Evolutionary conservation across 225 moss, liverwort and hornwort genomes (phyloP), one percentile per base, ranked within the genome.

Genomic region (Straminergon stramineum): DNA sequence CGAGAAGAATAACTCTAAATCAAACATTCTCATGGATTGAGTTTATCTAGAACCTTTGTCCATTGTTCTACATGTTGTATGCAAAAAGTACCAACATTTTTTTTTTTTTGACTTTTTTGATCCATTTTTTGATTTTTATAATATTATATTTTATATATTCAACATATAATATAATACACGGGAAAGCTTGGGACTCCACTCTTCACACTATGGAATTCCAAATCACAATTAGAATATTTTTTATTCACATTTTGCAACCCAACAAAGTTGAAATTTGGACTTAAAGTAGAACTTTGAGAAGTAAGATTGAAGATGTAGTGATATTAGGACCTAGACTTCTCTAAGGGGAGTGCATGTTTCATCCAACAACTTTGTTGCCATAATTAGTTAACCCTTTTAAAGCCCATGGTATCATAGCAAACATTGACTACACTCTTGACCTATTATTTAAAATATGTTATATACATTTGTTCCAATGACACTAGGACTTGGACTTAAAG

Each of bases 101-200:
- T 5, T 5, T 15, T 14, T 7, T 39, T 14, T n/a, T 39, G 2
- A 23, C 0, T 39, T 71, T 71, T 41, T 71, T 26, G 8, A 26
- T 3, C 26, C 5, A 17, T 43, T 17, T 17, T 45, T 43, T 4
- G 9, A 45, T 1, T 37, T 10, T 17, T 10, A 2, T 23, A 23
- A 20, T 73, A 43, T 73, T 16, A 27, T 16, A 27, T 30, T 2
- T 13, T 2, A 4, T 13, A 4, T 2, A 69, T 2, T n/a, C 1
- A 3, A 22, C 11, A n/a, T 22, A 69, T n/a, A 6, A 4, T 37
- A 20, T 37, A 37, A 22, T 21, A n/a, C 2, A 65, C 32, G 17
- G 4, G 6, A 68, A 37, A 11, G 11, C 3, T 68, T 68, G 11
- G 37, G 43, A 16, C 27, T 27, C 43, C 0, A 73, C 0, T 2